Conservation (phyloP, 495 filamentous ascomycete genomes). For the Penicillium alfredii region DNA sequence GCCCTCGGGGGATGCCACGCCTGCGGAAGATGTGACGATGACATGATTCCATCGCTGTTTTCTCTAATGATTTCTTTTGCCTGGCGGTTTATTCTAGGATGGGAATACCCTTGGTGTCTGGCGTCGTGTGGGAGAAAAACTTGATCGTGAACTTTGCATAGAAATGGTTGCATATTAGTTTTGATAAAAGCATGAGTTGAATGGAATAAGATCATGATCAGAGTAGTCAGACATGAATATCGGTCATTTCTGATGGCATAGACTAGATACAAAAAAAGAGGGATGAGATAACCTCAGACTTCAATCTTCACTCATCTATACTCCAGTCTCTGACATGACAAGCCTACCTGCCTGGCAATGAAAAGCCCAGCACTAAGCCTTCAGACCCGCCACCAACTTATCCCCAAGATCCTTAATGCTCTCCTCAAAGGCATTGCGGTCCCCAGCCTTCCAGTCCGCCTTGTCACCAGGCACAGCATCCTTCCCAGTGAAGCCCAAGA, state of each 20-base stretch:
- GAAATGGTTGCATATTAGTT: too few relatives aligned
- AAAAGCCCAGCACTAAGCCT: too few relatives aligned
- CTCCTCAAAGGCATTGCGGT: conserved; percentile 40
- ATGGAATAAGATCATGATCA: too few relatives aligned
- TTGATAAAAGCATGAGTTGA: too few relatives aligned
- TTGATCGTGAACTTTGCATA: too few relatives aligned
- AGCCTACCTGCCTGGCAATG: too few relatives aligned
- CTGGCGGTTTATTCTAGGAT: conserved; percentile 10
- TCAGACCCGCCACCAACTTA: conserved; percentile 28
- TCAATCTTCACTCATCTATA: too few relatives aligned
- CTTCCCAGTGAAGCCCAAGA: conserved; percentile 48
- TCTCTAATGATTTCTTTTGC: conserved; percentile 7
- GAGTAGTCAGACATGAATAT: too few relatives aligned
- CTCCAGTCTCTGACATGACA: too few relatives aligned
- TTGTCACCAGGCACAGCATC: conserved; percentile 44
- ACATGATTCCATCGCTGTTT: conserved; percentile 12
- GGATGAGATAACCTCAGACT: too few relatives aligned
- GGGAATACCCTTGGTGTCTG: conserved; percentile 27
- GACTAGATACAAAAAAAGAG: too few relatives aligned
- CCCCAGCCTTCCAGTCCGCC: conserved; percentile 44
- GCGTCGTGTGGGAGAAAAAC: conserved; percentile 11
- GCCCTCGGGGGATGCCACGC: conserved; percentile 12
- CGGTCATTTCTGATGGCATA: too few relatives aligned
- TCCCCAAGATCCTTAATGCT: conserved; percentile 47
- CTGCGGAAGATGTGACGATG: conserved; percentile 22